Conservation (phyloP, 371 early-diverging fungal genomes). For the Basidiobolus meristosporus region DNA sequence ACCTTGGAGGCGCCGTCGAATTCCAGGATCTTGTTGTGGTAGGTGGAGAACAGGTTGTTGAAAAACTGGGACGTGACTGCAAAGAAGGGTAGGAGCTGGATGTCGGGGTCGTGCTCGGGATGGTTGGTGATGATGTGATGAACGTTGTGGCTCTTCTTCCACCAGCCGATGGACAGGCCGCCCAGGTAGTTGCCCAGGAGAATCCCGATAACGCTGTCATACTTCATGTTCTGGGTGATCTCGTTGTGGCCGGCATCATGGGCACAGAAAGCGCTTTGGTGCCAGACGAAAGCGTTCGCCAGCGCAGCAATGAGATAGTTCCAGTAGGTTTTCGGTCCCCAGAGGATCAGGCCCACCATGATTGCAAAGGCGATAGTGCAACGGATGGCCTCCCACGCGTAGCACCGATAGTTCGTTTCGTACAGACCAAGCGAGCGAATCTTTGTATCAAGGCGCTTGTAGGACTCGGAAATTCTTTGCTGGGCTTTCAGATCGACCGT, state of each 20-base stretch:
- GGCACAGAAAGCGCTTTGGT: constrained; percentile 78
- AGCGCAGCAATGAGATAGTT: constrained; percentile 13
- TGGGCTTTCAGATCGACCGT: constrained; percentile 8
- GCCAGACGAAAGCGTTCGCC: constrained; percentile 56
- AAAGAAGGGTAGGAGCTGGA: constrained; percentile 90
- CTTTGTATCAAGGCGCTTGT: constrained; percentile 4
- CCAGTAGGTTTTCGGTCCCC: constrained; percentile 35
- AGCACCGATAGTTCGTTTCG: constrained; percentile 54
- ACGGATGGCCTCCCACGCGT: constrained; percentile 49
- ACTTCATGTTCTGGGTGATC: constrained; percentile 51
- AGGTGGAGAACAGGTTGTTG: constrained; percentile 75
- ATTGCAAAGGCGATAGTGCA: constrained; percentile 31
- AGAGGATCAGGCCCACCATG: constrained; percentile 38
- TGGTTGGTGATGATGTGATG: constrained; percentile 85
- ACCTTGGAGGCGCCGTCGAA: constrained; percentile 59
- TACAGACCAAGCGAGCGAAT: constrained; percentile 10
- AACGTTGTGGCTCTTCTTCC: constrained; percentile 89
- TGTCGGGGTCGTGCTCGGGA: constrained; percentile 88
- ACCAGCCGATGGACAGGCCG: constrained; percentile 88
- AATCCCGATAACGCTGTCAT: constrained; percentile 70
- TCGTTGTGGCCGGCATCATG: constrained; percentile 91
- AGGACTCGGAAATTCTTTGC: neutral
- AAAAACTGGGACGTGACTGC: constrained; percentile 71
- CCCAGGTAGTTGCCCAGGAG: constrained; percentile 62
- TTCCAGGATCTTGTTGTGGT: constrained; percentile 57